Conservation (phyloP, 2,329 filamentous ascomycete genomes). For the Colletotrichum truncatum region DNA sequence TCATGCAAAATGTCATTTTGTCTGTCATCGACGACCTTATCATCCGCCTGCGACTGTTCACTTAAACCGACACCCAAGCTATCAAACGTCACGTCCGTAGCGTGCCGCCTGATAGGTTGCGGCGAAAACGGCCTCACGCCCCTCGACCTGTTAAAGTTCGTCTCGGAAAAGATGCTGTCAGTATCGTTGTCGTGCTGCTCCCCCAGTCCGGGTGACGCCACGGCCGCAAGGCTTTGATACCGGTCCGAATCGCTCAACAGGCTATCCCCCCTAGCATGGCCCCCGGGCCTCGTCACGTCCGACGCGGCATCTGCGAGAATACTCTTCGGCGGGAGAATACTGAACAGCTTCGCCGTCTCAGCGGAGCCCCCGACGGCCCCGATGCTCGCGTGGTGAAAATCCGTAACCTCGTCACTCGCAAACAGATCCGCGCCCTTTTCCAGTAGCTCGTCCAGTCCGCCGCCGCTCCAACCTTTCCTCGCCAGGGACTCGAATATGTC, state of each 20-base stretch:
- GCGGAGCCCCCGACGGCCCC: slow-evolving; percentile 41
- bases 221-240: slow-evolving; percentile 66
- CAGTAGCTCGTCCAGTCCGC: slow-evolving; percentile 71
- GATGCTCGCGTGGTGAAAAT: slow-evolving; percentile 33
- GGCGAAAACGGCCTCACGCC: slow-evolving; percentile 69
- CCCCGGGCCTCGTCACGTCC: slow-evolving; percentile 42
- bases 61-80: slow-evolving; percentile 40
- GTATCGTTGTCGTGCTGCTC: slow-evolving; percentile 31
- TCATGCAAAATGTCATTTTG: slow-evolving; percentile 11
- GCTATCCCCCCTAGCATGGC: slow-evolving; percentile 62
- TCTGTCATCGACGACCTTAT: slow-evolving; percentile 26
- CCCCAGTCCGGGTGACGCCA: slow-evolving; percentile 41
- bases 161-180: slow-evolving; percentile 59
- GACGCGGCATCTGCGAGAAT: slow-evolving; percentile 65
- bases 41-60: slow-evolving; percentile 30
- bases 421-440: slow-evolving; percentile 72
- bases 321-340: slow-evolving; percentile 70
- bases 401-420: slow-evolving; percentile 49
- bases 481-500: slow-evolving; percentile 76
- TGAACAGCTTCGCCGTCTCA: slow-evolving; percentile 64
- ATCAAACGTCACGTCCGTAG: slow-evolving; percentile 51
- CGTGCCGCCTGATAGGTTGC: slow-evolving; percentile 55
- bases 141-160: slow-evolving; percentile 62
- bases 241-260: slow-evolving; percentile 60
- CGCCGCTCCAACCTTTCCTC: slow-evolving; percentile 73